Conservation (phyloP, 352 stramenopile genomes). For the Globisporangium barbulae region DNA sequence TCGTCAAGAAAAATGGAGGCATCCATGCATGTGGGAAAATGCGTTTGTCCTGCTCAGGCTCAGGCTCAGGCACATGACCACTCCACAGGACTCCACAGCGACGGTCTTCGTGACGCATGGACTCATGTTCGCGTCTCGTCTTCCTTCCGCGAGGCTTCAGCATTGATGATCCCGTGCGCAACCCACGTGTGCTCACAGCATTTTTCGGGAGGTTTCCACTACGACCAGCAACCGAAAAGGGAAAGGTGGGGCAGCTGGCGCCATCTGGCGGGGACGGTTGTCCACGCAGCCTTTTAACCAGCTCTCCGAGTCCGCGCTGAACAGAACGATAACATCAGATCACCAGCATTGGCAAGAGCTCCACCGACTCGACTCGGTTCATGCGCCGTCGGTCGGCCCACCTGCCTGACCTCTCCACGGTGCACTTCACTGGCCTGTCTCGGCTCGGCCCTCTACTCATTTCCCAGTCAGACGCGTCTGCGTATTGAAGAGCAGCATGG, state of each 20-base stretch:
- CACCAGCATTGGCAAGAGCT: not conserved
- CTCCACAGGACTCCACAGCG: no score
- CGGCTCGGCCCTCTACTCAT: not conserved
- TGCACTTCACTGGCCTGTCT: not conserved
- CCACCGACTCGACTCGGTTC: not conserved
- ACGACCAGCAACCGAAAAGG: not conserved
- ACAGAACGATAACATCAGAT: not conserved
- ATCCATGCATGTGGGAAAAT: not conserved
- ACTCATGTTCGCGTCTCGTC: no score
- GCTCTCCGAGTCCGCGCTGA: not conserved
- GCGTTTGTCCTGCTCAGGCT: no score
- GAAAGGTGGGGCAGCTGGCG: slow-evolving; percentile 12
- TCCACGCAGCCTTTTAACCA: slow-evolving; percentile 2
- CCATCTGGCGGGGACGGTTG: slow-evolving; percentile 1
- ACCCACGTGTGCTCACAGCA: no score
- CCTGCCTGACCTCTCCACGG: not conserved
- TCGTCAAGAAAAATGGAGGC: not conserved
- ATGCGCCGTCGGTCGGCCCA: not conserved
- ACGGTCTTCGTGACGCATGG: no score
- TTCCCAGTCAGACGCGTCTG: not conserved
- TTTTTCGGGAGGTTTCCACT: not conserved
- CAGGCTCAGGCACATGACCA: no score
- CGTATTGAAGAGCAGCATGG: not conserved
- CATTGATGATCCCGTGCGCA: no score
- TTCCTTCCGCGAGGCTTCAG: no score